phyloP scores from a whole-genome alignment of 306 rosid genomes.

The Quillaja saponaria region DNA sequence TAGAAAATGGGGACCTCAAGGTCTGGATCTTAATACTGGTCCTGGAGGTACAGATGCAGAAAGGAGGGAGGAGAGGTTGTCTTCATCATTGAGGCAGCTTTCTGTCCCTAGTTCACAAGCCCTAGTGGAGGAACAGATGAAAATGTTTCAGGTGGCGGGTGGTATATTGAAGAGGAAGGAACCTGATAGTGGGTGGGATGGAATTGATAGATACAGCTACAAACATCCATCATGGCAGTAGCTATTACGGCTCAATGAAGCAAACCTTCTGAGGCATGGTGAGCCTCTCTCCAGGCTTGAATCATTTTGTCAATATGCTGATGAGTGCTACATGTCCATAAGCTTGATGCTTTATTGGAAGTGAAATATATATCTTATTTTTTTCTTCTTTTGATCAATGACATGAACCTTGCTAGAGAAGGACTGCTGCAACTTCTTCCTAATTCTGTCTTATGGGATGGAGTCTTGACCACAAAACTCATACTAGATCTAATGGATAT shows the following conservation, averaged over 20 bases:
- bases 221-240: constrained; percentile 82
- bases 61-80: constrained; percentile 70
- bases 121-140: constrained; percentile 71
- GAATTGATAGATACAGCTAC: constrained; percentile 66
- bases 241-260: constrained; percentile 27
- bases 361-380: background rate
- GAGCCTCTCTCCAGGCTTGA: constrained; percentile 17
- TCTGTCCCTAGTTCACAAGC: constrained; percentile 67
- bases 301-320: background rate
- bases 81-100: constrained; percentile 65
- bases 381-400: no score
- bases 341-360: background rate
- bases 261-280: constrained; percentile 22
- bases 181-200: constrained; percentile 89
- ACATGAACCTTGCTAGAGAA: no score
- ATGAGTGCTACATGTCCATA: background rate
- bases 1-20: constrained; percentile 90
- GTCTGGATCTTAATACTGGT: constrained; percentile 90
- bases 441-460: background rate
- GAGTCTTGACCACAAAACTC: background rate
- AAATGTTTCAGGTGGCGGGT: constrained; percentile 69
- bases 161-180: constrained; percentile 83
- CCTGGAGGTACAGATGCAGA: constrained; percentile 67
- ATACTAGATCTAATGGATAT: background rate
- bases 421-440: background rate